Percentiles rank a stretch among this genome's conserved stretches.
Conservation (phyloP, 1,284 basidiomycete genomes). For the Testicularia cyperi region DNA sequence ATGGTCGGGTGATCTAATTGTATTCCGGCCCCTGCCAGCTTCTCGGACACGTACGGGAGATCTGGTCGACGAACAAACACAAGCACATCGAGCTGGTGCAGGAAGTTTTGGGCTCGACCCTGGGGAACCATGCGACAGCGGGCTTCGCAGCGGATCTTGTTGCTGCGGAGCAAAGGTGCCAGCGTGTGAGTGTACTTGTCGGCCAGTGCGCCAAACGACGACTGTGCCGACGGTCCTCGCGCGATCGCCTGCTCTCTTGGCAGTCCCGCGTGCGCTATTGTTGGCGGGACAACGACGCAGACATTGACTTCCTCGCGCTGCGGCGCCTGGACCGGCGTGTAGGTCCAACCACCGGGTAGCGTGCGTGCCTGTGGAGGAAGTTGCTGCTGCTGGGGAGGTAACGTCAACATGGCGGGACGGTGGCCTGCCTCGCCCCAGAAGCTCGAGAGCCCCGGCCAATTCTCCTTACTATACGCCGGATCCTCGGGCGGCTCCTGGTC, state of each 20-base stretch:
- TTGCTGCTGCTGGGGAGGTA: conserved; percentile 8
- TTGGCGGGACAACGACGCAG: conserved; percentile 25
- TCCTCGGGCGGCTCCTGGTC: conserved; percentile 25
- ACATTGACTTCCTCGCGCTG: conserved; percentile 38
- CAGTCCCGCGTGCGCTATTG: conserved; percentile 7
- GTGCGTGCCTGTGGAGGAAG: conserved; percentile 2
- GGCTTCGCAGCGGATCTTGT: conserved; percentile 40
- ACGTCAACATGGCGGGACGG: conserved; percentile 39
- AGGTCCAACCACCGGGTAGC: conserved; percentile 20
- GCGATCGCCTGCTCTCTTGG: conserved; percentile 7
- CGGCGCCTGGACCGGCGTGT: conserved; percentile 1
- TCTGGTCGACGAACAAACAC: conserved; percentile 91
- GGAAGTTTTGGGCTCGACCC: conserved; percentile 56
- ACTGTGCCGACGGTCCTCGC: neutral
- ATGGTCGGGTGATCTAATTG: conserved; percentile 76
- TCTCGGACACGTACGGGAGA: conserved; percentile 75
- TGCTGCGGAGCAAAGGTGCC: conserved; percentile 24
- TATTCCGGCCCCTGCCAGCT: conserved; percentile 70
- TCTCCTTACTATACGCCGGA: conserved; percentile 19
- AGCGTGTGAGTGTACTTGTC: conserved; percentile 37
- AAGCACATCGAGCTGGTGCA: conserved; percentile 78
- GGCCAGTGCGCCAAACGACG: conserved; percentile 37
- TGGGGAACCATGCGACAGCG: conserved; percentile 34
- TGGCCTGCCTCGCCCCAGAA: conserved; percentile 51
- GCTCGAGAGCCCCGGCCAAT: conserved; percentile 26